Conservation (phyloP, 140 eudicot species). For the Flaveria floridana region DNA sequence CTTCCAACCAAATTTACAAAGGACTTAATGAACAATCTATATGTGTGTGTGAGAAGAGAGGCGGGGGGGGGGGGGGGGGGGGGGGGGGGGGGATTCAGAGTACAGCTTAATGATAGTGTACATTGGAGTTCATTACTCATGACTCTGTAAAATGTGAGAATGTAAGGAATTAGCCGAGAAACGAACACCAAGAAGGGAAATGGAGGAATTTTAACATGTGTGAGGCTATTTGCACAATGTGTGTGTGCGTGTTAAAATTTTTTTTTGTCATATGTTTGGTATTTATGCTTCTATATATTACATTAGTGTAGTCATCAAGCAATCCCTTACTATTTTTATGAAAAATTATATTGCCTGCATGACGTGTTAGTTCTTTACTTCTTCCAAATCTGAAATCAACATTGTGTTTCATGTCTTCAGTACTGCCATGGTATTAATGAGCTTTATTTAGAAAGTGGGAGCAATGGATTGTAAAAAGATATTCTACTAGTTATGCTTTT, state of each 20-base stretch:
- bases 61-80: background rate
- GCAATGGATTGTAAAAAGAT: background rate
- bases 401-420: background rate
- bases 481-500: background rate
- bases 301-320: background rate
- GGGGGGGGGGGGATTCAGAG: background rate
- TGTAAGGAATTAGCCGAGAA: background rate
- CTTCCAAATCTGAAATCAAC: background rate
- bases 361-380: conserved; percentile 4
- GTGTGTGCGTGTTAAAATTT: background rate
- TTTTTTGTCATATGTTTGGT: background rate
- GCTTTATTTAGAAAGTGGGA: conserved; percentile 1
- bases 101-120: conserved; percentile 1
- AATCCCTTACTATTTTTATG: background rate
- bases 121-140: background rate
- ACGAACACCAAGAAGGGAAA: background rate
- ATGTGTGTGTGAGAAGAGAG: background rate
- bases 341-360: background rate
- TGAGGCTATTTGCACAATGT: background rate
- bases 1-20: background rate
- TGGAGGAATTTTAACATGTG: background rate
- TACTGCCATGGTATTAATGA: background rate
- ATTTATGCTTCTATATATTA: background rate
- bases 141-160: conserved; percentile 12
- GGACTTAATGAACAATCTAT: conserved; percentile 1